Conservation (phyloP, 805 yeast genomes). For the Komagataella pastoris region DNA sequence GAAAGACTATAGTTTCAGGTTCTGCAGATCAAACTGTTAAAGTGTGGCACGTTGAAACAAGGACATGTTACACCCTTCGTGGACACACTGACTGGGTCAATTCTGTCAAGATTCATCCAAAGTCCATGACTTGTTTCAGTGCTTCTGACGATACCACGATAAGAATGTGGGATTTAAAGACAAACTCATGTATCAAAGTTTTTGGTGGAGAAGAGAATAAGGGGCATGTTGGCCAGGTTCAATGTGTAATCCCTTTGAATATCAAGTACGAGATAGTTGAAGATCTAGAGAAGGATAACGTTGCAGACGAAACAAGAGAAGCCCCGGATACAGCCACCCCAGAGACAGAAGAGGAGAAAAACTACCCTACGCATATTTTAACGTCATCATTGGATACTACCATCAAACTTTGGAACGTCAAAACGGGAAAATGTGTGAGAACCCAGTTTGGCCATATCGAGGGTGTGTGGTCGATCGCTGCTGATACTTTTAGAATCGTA, state of each 20-base stretch:
- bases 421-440: constrained; percentile 75
- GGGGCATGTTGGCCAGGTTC: constrained; percentile 93
- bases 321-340: neutral
- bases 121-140: constrained; percentile 67
- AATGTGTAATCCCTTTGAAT: constrained; percentile 77
- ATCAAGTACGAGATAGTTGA: constrained; percentile 48
- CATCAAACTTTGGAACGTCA: constrained; percentile 83
- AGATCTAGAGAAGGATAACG: constrained; percentile 22
- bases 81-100: constrained; percentile 94
- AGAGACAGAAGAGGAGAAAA: constrained; percentile 11
- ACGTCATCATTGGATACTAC: constrained; percentile 90
- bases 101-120: constrained; percentile 74
- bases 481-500: constrained; percentile 88
- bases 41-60: constrained; percentile 91
- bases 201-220: constrained; percentile 63
- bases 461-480: constrained; percentile 95
- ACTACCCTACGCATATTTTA: constrained; percentile 69
- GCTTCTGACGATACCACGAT: constrained; percentile 89
- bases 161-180: constrained; percentile 85
- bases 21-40: constrained; percentile 86
- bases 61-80: constrained; percentile 83
- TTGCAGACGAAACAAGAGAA: constrained; percentile 3
- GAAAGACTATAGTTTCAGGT: constrained; percentile 80
- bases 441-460: constrained; percentile 97
- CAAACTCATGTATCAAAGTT: constrained; percentile 65